These are phyloP conservation scores for Arthrobotrys megalospora DNA, from an alignment of 2,329 filamentous ascomycete genomes.

Conservation along the genomic window DNA sequence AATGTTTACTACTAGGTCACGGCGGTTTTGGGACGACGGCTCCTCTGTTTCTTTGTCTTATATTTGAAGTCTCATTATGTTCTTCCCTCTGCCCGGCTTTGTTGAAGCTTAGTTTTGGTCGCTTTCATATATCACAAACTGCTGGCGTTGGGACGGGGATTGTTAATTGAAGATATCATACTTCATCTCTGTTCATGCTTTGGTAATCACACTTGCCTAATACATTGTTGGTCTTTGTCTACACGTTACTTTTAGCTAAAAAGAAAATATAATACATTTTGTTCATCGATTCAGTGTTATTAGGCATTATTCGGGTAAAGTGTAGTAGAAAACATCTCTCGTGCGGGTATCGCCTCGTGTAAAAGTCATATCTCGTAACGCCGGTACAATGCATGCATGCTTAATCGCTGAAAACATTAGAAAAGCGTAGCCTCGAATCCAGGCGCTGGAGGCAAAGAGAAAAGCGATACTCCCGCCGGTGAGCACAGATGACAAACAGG, in stretches of 20 bases:
- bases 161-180: constrained; percentile 35
- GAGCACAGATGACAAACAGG: neutral
- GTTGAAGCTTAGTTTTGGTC: constrained; percentile 18
- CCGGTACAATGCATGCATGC: constrained; percentile 9
- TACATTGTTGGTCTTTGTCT: neutral
- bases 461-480: neutral
- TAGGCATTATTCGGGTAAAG: constrained; percentile 1
- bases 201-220: constrained; percentile 15
- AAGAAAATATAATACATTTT: neutral
- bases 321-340: neutral
- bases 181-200: constrained; percentile 21
- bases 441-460: too few species aligned
- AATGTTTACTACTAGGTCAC: constrained; percentile 7
- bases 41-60: constrained; percentile 61
- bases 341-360: constrained; percentile 4
- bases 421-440: too few species aligned
- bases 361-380: constrained; percentile 27
- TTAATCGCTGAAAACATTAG: neutral
- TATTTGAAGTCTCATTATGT: constrained; percentile 28
- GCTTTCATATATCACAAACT: constrained; percentile 24
- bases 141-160: constrained; percentile 49
- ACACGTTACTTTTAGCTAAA: neutral
- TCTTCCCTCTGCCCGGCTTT: constrained; percentile 11
- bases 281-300: neutral
- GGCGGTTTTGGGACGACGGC: constrained; percentile 1